phyloP scores from a whole-genome alignment of 768 basidiomycete species.

The Rhizopogon sp. region DNA sequence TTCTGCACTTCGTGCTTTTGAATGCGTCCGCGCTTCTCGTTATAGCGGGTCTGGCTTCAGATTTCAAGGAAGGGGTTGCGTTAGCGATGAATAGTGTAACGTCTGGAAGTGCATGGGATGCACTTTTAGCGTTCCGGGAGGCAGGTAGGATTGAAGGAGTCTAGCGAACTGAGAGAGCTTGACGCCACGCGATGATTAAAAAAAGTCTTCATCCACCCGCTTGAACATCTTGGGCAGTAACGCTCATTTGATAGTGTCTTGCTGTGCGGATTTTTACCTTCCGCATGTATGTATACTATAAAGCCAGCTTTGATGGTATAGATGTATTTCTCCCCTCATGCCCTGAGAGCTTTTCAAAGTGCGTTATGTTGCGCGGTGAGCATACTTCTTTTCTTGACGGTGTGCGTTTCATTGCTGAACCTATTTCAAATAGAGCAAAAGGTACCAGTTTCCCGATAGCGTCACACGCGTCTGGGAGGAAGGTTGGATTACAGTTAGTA shows the following conservation, averaged over 20 bases:
- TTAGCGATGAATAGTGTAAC: constrained; percentile 58
- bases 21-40: constrained; percentile 88
- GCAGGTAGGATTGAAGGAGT: constrained; percentile 36
- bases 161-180: neutral
- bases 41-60: constrained; percentile 69
- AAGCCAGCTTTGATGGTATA: neutral
- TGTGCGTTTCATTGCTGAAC: too few species aligned
- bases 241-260: neutral
- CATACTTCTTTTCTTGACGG: too few species aligned
- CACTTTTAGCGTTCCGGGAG: constrained; percentile 46
- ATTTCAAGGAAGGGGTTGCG: constrained; percentile 66
- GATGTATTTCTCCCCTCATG: too few species aligned
- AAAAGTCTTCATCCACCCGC: neutral
- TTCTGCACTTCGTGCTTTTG: constrained; percentile 84
- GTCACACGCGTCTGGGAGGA: constrained; percentile 25
- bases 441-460: too few species aligned
- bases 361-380: too few species aligned
- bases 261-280: neutral
- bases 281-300: neutral
- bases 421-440: too few species aligned
- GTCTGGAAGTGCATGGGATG: constrained; percentile 57
- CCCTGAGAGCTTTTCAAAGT: too few species aligned
- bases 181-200: neutral
- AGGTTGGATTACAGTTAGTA: constrained; percentile 87
- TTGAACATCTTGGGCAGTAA: neutral